Base-by-base conservation (phyloP, 108 stramenopile genomes). In the Parietichytrium sp. region DNA sequence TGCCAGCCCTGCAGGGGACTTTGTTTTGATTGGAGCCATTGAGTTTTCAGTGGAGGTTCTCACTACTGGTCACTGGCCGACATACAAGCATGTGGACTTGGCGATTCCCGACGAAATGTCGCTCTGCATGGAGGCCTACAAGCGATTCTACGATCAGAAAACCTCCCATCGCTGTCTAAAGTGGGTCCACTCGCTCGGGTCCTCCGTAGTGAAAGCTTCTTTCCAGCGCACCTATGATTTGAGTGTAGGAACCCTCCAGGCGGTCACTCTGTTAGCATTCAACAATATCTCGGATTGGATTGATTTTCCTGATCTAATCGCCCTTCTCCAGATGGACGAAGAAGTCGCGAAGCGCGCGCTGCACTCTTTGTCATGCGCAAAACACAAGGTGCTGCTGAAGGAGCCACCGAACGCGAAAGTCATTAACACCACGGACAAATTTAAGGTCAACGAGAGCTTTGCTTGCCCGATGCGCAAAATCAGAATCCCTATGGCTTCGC, bases 61-160 rank as follows among this genome's bases (percentile, higher is more conserved):
- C 50, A 99, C 98, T 3, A 96, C 96, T 36, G 97, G 97, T 8
- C 94, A 96, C 87, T 98, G 98, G 98, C 98, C 98, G 4, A 85
- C 94, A 10, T 97, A 95, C 88, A 95, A 95, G 87, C 85, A 91
- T 38, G 90, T 97, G 38, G 93, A 96, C 82, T 89, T 98, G 54
- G 84, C 88, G 36, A 81, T 98, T 20, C 97, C 98, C 4, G 79
- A 87, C 13, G 89, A 95, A 72, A 96, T 99, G 96, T 80, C 84
- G 20, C 92, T 87, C 52, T 98, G 97, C 85, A 95, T 93, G 90
- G 85, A 91, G 27, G 87, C 96, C 36, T 99, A 96, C 91, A 88
- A 94, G 78, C 93, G 93, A 33, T 97, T 82, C 83, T 87, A 90
- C 84, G 84, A 86, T 27, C 10, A 2, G 29, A 36, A 53, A 29